phyloP scores from a whole-genome alignment of 176 grass and related monocot species.

The Alloteropsis semialata region DNA sequence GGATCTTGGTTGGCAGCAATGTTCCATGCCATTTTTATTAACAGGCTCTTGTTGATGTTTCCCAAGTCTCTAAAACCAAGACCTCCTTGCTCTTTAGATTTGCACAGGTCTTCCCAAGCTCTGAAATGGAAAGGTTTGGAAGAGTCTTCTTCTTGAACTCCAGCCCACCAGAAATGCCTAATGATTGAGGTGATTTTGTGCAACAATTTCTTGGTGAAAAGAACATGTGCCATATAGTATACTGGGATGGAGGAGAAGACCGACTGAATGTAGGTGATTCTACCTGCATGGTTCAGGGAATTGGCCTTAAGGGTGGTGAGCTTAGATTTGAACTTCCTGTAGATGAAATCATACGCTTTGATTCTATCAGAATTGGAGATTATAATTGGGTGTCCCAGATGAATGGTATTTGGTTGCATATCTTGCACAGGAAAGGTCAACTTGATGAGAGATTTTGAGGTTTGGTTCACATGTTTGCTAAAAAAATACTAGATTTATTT shows the following conservation, averaged over 20 bases:
- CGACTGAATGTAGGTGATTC: not conserved
- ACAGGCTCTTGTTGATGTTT: not conserved
- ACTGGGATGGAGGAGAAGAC: not conserved
- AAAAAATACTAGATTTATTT: no score
- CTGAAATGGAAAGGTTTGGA: not conserved
- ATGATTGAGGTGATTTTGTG: not conserved
- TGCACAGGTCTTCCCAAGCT: not conserved
- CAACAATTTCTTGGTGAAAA: not conserved
- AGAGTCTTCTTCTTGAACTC: not conserved
- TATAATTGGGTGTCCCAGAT: no score
- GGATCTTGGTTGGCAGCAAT: not conserved
- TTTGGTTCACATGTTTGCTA: no score
- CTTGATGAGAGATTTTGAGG: not conserved
- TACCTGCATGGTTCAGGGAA: not conserved
- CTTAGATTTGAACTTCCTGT: not conserved
- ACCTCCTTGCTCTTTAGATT: no score
- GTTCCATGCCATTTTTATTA: not conserved
- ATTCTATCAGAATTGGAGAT: no score
- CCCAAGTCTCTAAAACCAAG: not conserved
- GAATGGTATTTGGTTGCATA: no score
- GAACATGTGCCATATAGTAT: not conserved
- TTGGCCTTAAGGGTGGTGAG: not conserved
- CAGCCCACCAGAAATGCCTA: not conserved
- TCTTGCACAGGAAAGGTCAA: no score
- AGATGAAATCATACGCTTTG: not conserved